A percentile compares a stretch with the other conserved stretches of the same genome.
These are phyloP conservation scores for Juglanconis sp. DNA, from an alignment of 2,329 filamentous ascomycete species.

Conservation along the genomic window DNA sequence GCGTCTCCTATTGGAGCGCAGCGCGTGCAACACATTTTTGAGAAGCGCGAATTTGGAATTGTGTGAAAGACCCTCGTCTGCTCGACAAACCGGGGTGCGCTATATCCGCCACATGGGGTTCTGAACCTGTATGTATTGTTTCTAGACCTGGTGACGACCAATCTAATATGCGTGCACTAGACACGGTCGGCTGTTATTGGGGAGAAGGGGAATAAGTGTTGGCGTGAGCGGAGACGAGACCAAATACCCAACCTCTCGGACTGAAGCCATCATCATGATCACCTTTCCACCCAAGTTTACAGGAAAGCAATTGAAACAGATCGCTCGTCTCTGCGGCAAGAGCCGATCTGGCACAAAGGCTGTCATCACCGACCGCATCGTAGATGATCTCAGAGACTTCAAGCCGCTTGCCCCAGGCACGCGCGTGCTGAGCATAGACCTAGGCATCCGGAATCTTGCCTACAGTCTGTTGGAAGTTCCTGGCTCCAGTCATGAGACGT, in stretches of 20 bases:
- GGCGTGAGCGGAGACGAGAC: neutral
- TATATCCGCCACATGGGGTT: neutral
- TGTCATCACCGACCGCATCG: conserved; percentile 49
- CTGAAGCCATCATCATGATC: conserved; percentile 5
- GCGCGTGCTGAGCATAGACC: conserved; percentile 74
- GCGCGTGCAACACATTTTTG: neutral
- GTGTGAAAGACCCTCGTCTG: neutral
- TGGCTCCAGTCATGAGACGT: neutral
- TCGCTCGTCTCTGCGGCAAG: conserved; percentile 13
- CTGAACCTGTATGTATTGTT: neutral
- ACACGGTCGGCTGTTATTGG: neutral
- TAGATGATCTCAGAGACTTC: conserved; percentile 30
- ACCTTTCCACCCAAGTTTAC: conserved; percentile 8
- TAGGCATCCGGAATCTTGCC: conserved; percentile 80
- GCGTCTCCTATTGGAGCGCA: neutral
- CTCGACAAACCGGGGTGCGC: neutral
- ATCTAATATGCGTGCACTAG: neutral
- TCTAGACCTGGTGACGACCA: neutral
- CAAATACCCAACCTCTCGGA: neutral
- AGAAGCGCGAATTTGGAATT: neutral
- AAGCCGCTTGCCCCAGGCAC: conserved; percentile 24
- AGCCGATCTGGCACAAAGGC: conserved; percentile 51
- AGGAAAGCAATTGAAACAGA: conserved; percentile 4
- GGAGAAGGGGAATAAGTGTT: neutral
- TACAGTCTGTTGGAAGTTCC: conserved; percentile 56